Conservation (phyloP, 192 early-diverging fungal genomes). For the Podila verticillata region DNA sequence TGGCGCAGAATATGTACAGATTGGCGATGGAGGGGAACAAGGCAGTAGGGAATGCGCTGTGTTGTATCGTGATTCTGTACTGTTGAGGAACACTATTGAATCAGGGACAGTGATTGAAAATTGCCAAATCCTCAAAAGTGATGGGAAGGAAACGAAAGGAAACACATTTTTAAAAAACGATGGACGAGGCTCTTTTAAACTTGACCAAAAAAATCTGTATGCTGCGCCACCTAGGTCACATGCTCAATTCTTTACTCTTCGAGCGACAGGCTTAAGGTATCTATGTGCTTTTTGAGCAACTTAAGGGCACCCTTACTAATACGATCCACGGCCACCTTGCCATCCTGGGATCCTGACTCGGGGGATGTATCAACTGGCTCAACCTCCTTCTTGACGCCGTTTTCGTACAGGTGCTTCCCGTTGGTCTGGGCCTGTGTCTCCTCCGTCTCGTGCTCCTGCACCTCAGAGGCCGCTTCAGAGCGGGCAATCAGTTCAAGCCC, state of each 20-base stretch:
- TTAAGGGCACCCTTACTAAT: slow-evolving; percentile 52
- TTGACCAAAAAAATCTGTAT: too few relatives aligned
- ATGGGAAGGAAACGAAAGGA: too few relatives aligned
- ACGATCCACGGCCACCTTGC: background rate
- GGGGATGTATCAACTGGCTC: background rate
- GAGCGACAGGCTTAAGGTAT: slow-evolving; percentile 27
- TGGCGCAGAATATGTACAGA: too few relatives aligned
- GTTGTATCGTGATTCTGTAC: too few relatives aligned
- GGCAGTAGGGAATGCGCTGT: too few relatives aligned
- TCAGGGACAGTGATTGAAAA: too few relatives aligned
- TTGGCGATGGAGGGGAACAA: too few relatives aligned
- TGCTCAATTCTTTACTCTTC: slow-evolving; percentile 17
- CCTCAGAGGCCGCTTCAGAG: slow-evolving; percentile 14
- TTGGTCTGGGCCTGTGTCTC: background rate
- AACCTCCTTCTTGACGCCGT: background rate
- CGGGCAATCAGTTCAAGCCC: slow-evolving; percentile 38
- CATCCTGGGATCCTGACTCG: background rate
- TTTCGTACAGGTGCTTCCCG: background rate
- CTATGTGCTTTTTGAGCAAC: slow-evolving; percentile 49
- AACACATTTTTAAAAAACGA: too few relatives aligned
- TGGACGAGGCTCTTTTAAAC: too few relatives aligned
- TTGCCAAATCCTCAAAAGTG: too few relatives aligned
- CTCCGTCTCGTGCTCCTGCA: background rate
- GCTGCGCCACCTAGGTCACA: too few relatives aligned
- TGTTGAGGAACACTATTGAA: too few relatives aligned